Percentiles rank a stretch among this genome's conserved stretches.
Evolutionary conservation across 768 basidiomycete genomes (phyloP).

Genomic region (Lentinus tigrinus): DNA sequence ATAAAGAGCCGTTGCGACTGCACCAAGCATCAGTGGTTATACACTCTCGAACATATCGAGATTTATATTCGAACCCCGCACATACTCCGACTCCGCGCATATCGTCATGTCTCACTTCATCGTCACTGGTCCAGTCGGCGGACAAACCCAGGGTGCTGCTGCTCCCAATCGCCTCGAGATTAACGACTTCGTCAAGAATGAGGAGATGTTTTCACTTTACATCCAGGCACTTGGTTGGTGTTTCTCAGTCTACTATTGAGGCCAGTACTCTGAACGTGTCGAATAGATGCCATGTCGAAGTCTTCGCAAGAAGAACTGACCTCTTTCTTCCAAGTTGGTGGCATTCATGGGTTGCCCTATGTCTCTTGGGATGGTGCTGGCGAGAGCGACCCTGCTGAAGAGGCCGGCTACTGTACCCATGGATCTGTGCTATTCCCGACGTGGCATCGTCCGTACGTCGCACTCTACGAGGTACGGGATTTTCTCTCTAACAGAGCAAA

Average conservation of each 20-base stretch:
- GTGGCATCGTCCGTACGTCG: slow-evolving; percentile 55
- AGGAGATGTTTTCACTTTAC: slow-evolving; percentile 49
- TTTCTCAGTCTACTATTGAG: not conserved
- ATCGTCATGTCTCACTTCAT: slow-evolving; percentile 3
- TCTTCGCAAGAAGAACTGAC: slow-evolving; percentile 36
- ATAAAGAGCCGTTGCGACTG: not conserved
- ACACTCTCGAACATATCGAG: not conserved
- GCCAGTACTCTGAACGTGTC: not conserved
- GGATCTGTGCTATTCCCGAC: slow-evolving; percentile 53
- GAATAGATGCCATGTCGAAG: slow-evolving; percentile 32
- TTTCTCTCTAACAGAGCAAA: no score
- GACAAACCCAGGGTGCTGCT: not conserved
- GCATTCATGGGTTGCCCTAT: slow-evolving; percentile 54
- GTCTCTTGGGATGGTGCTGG: slow-evolving; percentile 43
- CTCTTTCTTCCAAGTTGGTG: slow-evolving; percentile 45
- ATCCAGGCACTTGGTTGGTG: slow-evolving; percentile 48
- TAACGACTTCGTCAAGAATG: slow-evolving; percentile 32
- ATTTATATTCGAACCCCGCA: not conserved
- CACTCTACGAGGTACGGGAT: slow-evolving; percentile 49
- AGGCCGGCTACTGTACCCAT: slow-evolving; percentile 58
- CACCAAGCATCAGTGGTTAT: not conserved
- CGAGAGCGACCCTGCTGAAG: slow-evolving; percentile 31
- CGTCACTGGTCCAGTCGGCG: not conserved
- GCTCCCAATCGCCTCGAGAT: slow-evolving; percentile 18
- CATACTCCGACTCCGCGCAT: not conserved